Evolutionary conservation across 106 monocot genomes (phyloP).

Genomic region (Dendrobium chrysotoxum): DNA sequence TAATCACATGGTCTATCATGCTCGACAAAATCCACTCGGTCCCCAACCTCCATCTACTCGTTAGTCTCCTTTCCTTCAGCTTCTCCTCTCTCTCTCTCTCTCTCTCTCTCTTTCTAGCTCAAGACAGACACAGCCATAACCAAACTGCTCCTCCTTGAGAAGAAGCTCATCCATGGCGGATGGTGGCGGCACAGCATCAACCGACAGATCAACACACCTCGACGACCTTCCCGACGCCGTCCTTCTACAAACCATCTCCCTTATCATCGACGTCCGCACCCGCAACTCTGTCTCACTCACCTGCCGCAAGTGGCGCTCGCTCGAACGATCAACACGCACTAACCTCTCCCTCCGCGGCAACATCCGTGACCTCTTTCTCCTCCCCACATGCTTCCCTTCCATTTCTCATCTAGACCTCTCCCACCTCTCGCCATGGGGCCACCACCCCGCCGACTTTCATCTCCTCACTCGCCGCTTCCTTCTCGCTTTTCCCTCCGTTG

Average conservation of each 20-base stretch:
- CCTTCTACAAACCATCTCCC: constrained; percentile 36
- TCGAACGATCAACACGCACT: constrained; percentile 70
- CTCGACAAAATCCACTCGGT: not conserved
- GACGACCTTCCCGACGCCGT: constrained; percentile 80
- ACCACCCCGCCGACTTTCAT: not conserved
- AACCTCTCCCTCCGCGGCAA: constrained; percentile 78
- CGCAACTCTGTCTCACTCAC: constrained; percentile 62
- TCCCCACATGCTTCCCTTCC: constrained; percentile 61
- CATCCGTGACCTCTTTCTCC: constrained; percentile 49
- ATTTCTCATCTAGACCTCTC: constrained; percentile 77
- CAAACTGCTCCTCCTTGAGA: not conserved
- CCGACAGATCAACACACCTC: constrained; percentile 16
- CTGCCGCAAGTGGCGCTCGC: constrained; percentile 37
- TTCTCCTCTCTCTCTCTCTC: not conserved
- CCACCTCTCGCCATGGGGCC: constrained; percentile 89
- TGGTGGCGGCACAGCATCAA: not conserved
- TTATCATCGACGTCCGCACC: constrained; percentile 39
- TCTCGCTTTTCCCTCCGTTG: constrained; percentile 50
- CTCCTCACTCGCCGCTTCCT: constrained; percentile 38
- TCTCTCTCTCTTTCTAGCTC: not conserved
- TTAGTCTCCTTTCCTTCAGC: not conserved
- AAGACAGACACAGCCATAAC: too few species aligned
- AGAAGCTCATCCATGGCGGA: not conserved
- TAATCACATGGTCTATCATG: too few species aligned
- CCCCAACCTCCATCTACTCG: not conserved